Evolutionary conservation across 108 stramenopile species (phyloP).

Genomic region (Cylindrotheca closterium): DNA sequence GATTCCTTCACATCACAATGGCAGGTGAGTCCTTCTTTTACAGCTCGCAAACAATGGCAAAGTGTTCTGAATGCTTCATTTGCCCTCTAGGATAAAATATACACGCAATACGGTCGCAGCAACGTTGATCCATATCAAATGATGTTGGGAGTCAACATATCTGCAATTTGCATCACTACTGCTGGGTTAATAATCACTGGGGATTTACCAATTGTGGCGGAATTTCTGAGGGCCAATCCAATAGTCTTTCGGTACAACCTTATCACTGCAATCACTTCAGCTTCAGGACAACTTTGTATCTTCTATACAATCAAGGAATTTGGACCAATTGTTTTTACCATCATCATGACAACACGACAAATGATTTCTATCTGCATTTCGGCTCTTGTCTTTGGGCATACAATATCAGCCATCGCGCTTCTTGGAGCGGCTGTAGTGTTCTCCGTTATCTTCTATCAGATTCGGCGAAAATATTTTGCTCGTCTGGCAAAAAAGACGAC

Average conservation of each 20-base stretch:
- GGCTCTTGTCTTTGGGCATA: slow-evolving; percentile 88
- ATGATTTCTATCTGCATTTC: slow-evolving; percentile 95
- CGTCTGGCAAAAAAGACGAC: slow-evolving; percentile 14
- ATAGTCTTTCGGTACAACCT: slow-evolving; percentile 86
- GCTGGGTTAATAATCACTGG: slow-evolving; percentile 86
- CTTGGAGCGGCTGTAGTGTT: slow-evolving; percentile 93
- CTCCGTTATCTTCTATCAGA: slow-evolving; percentile 92
- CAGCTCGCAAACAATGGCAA: not conserved
- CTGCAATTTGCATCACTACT: slow-evolving; percentile 92
- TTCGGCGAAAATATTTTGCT: slow-evolving; percentile 73
- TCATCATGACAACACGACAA: slow-evolving; percentile 99
- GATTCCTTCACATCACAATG: slow-evolving; percentile 99
- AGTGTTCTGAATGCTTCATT: not conserved
- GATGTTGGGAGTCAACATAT: slow-evolving; percentile 98
- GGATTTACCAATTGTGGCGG: slow-evolving; percentile 87
- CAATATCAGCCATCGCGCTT: slow-evolving; percentile 63
- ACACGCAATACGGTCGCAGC: slow-evolving; percentile 84
- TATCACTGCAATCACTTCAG: slow-evolving; percentile 93
- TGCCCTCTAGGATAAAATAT: slow-evolving; percentile 83
- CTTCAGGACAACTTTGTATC: slow-evolving; percentile 93
- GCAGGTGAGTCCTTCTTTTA: slow-evolving; percentile 35
- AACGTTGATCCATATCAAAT: slow-evolving; percentile 96
- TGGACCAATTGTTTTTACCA: slow-evolving; percentile 98
- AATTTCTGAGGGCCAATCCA: slow-evolving; percentile 91
- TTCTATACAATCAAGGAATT: slow-evolving; percentile 98